phyloP scores from a whole-genome alignment of 108 stramenopile genomes.

The Pseudonitzschia multistriata region DNA sequence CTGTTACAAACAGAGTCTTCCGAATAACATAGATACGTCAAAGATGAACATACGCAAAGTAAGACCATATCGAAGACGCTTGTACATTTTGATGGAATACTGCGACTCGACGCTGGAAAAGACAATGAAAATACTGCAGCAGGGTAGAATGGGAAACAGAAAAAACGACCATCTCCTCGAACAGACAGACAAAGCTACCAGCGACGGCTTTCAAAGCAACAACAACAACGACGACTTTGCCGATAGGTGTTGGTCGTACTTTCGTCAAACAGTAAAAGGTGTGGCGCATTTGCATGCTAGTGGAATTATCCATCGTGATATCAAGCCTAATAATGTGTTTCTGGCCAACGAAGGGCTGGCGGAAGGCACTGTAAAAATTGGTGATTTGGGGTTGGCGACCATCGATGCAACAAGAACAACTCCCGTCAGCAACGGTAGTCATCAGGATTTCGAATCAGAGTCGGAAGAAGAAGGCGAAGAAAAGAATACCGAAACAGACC shows the following conservation, averaged over 20 bases:
- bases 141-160: conserved; percentile 4
- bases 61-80: conserved; percentile 19
- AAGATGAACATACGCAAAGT: conserved; percentile 37
- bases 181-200: not conserved
- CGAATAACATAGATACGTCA: conserved; percentile 28
- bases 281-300: conserved; percentile 79
- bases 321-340: conserved; percentile 47
- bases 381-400: conserved; percentile 43
- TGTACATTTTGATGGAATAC: conserved; percentile 52
- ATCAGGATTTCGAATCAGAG: not conserved
- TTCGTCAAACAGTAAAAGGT: conserved; percentile 50
- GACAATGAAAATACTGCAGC: not conserved
- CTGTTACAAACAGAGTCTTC: conserved; percentile 45
- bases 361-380: conserved; percentile 34
- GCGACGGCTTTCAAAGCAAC: not conserved
- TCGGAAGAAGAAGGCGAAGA: not conserved
- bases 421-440: not conserved
- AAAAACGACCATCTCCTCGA: not conserved
- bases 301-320: conserved; percentile 71
- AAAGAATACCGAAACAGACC: not conserved
- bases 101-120: conserved; percentile 33
- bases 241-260: conserved; percentile 36
- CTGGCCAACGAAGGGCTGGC: conserved; percentile 18
- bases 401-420: conserved; percentile 1
- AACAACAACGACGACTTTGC: conserved; percentile 17